Evolutionary conservation across 2,329 filamentous ascomycete species (phyloP).

Genomic region (Fusarium sororula): DNA sequence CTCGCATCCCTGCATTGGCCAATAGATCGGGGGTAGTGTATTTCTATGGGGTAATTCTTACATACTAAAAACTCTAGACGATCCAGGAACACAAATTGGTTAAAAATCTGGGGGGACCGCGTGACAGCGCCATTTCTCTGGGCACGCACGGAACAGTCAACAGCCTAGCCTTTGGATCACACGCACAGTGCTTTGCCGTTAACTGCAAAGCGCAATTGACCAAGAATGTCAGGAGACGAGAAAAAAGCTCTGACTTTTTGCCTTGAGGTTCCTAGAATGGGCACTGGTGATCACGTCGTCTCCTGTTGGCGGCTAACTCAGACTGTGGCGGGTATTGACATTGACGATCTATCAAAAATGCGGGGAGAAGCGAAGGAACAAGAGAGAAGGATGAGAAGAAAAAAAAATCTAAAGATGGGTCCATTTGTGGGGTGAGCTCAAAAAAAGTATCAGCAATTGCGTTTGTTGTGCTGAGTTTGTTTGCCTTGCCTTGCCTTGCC

Average conservation of each 20-base stretch:
- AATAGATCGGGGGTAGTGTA: neutral
- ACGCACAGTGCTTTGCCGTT: conserved; percentile 38
- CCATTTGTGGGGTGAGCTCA: conserved; percentile 40
- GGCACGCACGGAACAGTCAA: neutral
- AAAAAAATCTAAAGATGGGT: conserved; percentile 6
- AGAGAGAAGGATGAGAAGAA: neutral
- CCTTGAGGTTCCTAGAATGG: neutral
- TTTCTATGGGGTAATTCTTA: conserved; percentile 46
- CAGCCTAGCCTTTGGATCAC: conserved; percentile 27
- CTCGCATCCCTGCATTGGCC: conserved; percentile 12
- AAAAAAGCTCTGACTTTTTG: neutral
- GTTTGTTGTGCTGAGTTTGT: conserved; percentile 22
- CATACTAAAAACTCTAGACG: conserved; percentile 42
- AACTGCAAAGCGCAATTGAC: conserved; percentile 40
- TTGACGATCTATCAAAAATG: conserved; percentile 30
- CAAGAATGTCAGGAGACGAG: conserved; percentile 8
- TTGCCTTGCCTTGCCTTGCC: neutral
- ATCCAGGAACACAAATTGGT: conserved; percentile 38
- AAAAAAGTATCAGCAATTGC: conserved; percentile 12
- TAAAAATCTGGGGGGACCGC: conserved; percentile 32
- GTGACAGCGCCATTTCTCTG: conserved; percentile 39
- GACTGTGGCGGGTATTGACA: neutral
- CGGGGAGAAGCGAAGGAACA: conserved; percentile 23
- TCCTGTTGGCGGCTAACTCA: neutral
- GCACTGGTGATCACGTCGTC: neutral